A percentile compares a stretch with the other conserved stretches of the same genome.
Evolutionary conservation across 2,329 filamentous ascomycete species (phyloP).

Genomic region (Westerdykella sp.): DNA sequence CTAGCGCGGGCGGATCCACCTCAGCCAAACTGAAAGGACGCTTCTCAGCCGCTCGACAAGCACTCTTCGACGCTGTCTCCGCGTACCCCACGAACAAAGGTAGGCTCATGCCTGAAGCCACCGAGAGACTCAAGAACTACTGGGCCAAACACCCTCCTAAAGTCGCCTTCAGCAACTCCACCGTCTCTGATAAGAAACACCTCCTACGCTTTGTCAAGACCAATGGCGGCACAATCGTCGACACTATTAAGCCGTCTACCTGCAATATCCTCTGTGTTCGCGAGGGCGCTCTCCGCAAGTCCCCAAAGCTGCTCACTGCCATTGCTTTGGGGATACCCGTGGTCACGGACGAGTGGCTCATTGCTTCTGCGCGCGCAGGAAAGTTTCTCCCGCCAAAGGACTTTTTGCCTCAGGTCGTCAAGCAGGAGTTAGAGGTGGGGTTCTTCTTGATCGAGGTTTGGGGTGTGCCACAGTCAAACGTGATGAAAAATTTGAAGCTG

Average conservation of each 20-base stretch:
- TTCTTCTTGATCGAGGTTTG: conserved; percentile 32
- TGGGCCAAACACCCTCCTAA: conserved; percentile 10
- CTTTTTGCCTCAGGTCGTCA: conserved; percentile 30
- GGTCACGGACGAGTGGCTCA: conserved; percentile 44
- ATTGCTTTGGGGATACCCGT: conserved; percentile 41
- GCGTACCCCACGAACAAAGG: background rate
- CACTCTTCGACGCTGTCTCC: too few species aligned
- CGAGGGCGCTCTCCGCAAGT: conserved; percentile 36
- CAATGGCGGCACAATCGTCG: conserved; percentile 24
- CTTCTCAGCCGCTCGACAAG: background rate
- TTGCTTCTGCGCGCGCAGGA: conserved; percentile 32
- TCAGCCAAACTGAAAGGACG: background rate
- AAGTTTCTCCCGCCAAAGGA: conserved; percentile 30
- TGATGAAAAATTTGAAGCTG: conserved; percentile 46
- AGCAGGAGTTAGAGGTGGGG: conserved; percentile 36
- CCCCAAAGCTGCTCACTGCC: conserved; percentile 42
- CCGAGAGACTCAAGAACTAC: background rate
- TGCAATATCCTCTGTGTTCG: conserved; percentile 36
- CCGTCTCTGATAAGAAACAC: conserved; percentile 16
- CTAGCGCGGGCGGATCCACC: background rate
- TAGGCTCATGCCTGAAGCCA: background rate
- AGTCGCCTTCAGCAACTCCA: conserved; percentile 32
- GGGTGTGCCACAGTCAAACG: conserved; percentile 33
- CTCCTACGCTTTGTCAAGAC: conserved; percentile 32
- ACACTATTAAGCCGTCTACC: conserved; percentile 22